Evolutionary conservation across 2,329 filamentous ascomycete species (phyloP).

Genomic region (Reticulascus tulasneorum): DNA sequence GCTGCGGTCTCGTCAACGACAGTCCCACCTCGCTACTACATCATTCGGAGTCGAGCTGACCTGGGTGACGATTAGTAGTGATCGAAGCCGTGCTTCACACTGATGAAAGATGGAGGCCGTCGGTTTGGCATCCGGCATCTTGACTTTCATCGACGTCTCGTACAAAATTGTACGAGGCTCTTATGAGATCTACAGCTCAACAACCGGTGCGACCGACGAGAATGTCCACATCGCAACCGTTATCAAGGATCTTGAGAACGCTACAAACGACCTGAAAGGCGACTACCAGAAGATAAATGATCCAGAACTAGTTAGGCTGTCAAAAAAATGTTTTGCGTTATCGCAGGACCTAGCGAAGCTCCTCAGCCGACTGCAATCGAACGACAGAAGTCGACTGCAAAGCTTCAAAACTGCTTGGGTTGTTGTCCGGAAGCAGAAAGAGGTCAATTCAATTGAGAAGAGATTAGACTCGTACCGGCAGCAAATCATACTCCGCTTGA

Average conservation of each 20-base stretch:
- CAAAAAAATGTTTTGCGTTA: not conserved
- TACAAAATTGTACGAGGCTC: constrained; percentile 1
- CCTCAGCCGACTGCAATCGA: not conserved
- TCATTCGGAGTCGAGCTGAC: too few species aligned
- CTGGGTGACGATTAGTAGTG: too few species aligned
- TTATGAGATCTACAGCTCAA: not conserved
- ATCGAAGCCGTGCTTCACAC: too few species aligned
- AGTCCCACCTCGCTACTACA: too few species aligned
- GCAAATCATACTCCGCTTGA: constrained; percentile 1
- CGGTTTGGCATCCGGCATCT: constrained; percentile 1
- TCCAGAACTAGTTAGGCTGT: not conserved
- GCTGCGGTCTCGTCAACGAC: too few species aligned
- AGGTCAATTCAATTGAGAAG: constrained; percentile 1
- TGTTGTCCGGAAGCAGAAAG: constrained; percentile 1
- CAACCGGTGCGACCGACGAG: not conserved
- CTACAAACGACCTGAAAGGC: constrained; percentile 1
- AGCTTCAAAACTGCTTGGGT: constrained; percentile 1
- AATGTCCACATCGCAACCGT: constrained; percentile 11
- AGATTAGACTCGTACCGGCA: constrained; percentile 1
- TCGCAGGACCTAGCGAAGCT: not conserved
- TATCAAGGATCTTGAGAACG: constrained; percentile 3
- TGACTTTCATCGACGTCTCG: constrained; percentile 4
- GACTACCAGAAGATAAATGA: not conserved
- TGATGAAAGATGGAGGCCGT: not conserved
- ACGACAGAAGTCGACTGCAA: not conserved